A percentile compares a stretch with the other conserved stretches of the same genome.
phyloP scores from a whole-genome alignment of 2,329 filamentous ascomycete genomes.

The Fusarium acutatum region DNA sequence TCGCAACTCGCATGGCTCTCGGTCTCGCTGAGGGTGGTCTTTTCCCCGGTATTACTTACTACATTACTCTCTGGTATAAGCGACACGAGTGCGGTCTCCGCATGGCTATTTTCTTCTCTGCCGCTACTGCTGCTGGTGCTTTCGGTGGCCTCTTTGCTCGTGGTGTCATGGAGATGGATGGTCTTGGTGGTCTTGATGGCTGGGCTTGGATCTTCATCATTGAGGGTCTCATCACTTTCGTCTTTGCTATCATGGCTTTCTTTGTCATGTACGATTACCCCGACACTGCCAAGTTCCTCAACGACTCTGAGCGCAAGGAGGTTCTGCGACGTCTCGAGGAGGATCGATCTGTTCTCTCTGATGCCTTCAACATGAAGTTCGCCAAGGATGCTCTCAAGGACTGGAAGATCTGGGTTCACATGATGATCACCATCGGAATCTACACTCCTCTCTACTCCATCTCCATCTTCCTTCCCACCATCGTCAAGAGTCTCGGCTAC shows the following conservation, averaged over 20 bases:
- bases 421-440: conserved; percentile 69
- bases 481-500: conserved; percentile 49
- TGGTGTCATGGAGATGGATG: conserved; percentile 66
- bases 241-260: conserved; percentile 55
- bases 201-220: conserved; percentile 87
- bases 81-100: conserved; percentile 68
- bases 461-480: conserved; percentile 50
- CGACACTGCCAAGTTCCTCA: conserved; percentile 58
- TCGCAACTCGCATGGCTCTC: conserved; percentile 57
- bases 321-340: conserved; percentile 54
- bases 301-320: conserved; percentile 51
- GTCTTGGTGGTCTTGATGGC: conserved; percentile 60
- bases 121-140: conserved; percentile 67
- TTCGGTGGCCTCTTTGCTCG: conserved; percentile 70
- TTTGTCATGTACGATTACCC: conserved; percentile 69
- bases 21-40: conserved; percentile 64
- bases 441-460: conserved; percentile 52
- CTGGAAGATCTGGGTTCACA: conserved; percentile 64
- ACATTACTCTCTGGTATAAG: conserved; percentile 67
- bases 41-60: conserved; percentile 70
- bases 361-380: conserved; percentile 66
- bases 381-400: conserved; percentile 65
- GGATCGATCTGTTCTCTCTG: conserved; percentile 58
- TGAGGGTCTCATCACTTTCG: conserved; percentile 62
- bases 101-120: conserved; percentile 67